phyloP scores from a whole-genome alignment of 306 rosid species.

The Styphnolobium japonicum region DNA sequence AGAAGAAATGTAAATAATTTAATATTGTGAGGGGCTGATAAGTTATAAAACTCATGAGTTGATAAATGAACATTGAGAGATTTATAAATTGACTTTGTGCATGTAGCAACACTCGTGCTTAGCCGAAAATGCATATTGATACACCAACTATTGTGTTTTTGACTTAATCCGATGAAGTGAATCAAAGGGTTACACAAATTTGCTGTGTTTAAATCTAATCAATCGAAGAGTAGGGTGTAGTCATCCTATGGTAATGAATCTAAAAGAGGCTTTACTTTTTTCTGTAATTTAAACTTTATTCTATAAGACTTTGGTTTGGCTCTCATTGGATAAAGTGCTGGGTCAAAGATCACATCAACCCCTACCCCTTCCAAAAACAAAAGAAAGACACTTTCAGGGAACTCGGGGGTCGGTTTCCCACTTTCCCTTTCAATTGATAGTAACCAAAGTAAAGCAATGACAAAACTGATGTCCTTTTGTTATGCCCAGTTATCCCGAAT shows the following conservation, averaged over 20 bases:
- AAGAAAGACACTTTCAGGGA: conserved; percentile 24
- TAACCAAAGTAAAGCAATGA: conserved; percentile 18
- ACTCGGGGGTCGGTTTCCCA: conserved; percentile 20
- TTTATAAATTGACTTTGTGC: conserved; percentile 27
- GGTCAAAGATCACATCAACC: conserved; percentile 46
- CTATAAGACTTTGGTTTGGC: conserved; percentile 17
- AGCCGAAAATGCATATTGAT: conserved; percentile 22
- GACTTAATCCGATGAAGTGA: conserved; percentile 12
- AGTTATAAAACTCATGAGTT: background rate
- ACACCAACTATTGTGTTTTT: conserved; percentile 28
- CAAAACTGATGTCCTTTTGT: background rate
- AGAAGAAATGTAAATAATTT: background rate
- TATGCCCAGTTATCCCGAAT: background rate
- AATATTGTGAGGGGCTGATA: background rate
- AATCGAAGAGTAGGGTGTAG: conserved; percentile 10
- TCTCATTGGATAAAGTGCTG: conserved; percentile 29
- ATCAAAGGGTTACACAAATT: conserved; percentile 18
- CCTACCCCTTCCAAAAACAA: conserved; percentile 23
- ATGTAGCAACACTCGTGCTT: conserved; percentile 9
- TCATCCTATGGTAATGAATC: conserved; percentile 26
- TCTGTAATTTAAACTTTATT: conserved; percentile 5
- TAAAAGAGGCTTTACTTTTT: conserved; percentile 39
- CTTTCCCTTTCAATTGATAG: conserved; percentile 26
- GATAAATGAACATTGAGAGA: background rate
- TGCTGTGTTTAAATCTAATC: conserved; percentile 19